Conservation (phyloP, 306 rosid species). For the Heteromeles arbutifolia region DNA sequence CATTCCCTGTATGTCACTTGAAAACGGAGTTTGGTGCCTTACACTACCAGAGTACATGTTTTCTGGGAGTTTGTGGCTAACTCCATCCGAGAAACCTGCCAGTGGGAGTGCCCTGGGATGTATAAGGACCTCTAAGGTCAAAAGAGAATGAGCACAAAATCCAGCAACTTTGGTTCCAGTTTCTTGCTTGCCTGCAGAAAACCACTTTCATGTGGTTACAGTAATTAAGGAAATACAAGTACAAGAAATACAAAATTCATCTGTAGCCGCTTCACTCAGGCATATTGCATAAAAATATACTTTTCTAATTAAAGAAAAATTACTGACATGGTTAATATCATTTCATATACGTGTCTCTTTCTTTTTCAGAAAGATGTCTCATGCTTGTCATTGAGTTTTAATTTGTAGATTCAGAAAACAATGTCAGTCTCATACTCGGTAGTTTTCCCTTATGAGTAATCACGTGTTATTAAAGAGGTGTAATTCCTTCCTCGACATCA, state of each 20-base stretch:
- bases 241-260: not conserved
- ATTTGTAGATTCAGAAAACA: not conserved
- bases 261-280: not conserved
- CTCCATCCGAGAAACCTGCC: slow-evolving; percentile 29
- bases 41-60: slow-evolving; percentile 17
- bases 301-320: not conserved
- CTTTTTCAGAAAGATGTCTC: not conserved
- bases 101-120: slow-evolving; percentile 81
- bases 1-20: slow-evolving; percentile 24
- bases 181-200: slow-evolving; percentile 63
- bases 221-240: slow-evolving; percentile 1
- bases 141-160: slow-evolving; percentile 78
- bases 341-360: not conserved
- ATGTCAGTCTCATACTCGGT: not conserved
- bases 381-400: not conserved
- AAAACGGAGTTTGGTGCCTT: slow-evolving; percentile 17
- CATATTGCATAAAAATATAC: not conserved
- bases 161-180: slow-evolving; percentile 63
- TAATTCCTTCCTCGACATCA: not conserved
- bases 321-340: not conserved
- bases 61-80: slow-evolving; percentile 23
- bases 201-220: slow-evolving; percentile 13
- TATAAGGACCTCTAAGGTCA: slow-evolving; percentile 78
- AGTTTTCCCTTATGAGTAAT: not conserved
- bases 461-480: not conserved